A percentile compares a stretch with the other conserved stretches of the same genome.
Evolutionary conservation across 768 basidiomycete genomes (phyloP).

Genomic region (Auriscalpium vulgare): DNA sequence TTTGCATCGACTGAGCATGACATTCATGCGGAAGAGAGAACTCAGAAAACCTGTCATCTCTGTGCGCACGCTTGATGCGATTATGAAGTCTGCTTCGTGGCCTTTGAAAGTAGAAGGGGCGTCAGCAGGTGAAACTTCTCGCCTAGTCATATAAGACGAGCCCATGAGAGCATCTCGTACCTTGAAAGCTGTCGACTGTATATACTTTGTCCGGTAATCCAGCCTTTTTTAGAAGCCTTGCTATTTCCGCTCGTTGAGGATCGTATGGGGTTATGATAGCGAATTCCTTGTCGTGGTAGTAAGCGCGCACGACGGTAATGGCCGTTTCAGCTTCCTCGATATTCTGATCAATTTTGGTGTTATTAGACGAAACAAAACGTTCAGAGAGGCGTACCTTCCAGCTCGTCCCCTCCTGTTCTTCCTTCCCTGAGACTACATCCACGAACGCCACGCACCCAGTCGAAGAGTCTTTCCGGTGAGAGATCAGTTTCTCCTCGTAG

Average conservation of each 20-base stretch:
- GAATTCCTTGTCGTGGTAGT: conserved; percentile 31
- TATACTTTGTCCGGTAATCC: conserved; percentile 33
- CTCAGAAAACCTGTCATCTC: conserved; percentile 37
- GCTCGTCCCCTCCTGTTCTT: conserved; percentile 32
- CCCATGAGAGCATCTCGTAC: conserved; percentile 16
- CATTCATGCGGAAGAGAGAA: conserved; percentile 39
- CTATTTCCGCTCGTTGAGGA: conserved; percentile 38
- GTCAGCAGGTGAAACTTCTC: background rate
- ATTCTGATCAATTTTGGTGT: conserved; percentile 27
- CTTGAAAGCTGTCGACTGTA: conserved; percentile 52
- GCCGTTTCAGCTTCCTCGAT: conserved; percentile 31
- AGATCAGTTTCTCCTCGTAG: conserved; percentile 33
- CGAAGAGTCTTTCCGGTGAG: conserved; percentile 28
- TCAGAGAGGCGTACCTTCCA: conserved; percentile 30
- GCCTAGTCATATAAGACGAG: background rate
- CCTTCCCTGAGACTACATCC: conserved; percentile 31
- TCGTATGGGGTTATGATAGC: conserved; percentile 48
- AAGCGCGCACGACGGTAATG: conserved; percentile 33
- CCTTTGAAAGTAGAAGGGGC: conserved; percentile 23
- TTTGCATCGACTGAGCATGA: conserved; percentile 30
- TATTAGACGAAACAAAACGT: background rate
- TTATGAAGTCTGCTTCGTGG: conserved; percentile 41
- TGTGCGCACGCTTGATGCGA: conserved; percentile 43
- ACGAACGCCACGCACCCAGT: conserved; percentile 36
- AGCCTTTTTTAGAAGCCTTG: conserved; percentile 25